These are phyloP conservation scores for Tanozyma kutaoensis DNA, from an alignment of 805 yeast species.

Conservation along the genomic window DNA sequence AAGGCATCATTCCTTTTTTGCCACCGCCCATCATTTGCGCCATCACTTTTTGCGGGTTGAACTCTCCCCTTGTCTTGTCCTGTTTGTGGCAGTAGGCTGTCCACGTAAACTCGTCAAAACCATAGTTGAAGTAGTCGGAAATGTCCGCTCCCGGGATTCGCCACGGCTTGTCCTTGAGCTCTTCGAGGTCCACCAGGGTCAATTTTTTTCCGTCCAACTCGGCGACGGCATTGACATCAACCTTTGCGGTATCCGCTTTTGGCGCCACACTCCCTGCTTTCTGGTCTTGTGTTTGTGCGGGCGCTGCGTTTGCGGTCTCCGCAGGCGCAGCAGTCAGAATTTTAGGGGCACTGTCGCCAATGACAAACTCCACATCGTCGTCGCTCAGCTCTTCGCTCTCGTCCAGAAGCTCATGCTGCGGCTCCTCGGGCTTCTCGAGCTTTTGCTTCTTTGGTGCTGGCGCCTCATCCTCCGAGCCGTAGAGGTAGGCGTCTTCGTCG, in stretches of 20 bases:
- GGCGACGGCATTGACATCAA: slow-evolving; percentile 63
- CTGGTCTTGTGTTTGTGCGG: no score
- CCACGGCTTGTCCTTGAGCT: slow-evolving; percentile 93
- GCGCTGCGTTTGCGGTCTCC: no score
- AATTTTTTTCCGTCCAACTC: slow-evolving; percentile 70
- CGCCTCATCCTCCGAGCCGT: slow-evolving; percentile 38
- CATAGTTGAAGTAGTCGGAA: slow-evolving; percentile 90
- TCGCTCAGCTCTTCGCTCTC: slow-evolving; percentile 32
- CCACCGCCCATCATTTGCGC: slow-evolving; percentile 30
- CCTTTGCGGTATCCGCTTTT: not conserved
- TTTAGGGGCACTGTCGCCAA: slow-evolving; percentile 25
- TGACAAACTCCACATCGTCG: slow-evolving; percentile 75
- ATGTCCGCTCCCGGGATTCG: slow-evolving; percentile 93
- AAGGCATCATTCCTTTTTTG: slow-evolving; percentile 1
- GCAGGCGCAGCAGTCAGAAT: not conserved
- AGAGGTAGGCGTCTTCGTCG: slow-evolving; percentile 59
- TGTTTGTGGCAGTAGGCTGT: slow-evolving; percentile 81
- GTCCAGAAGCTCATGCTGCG: no score
- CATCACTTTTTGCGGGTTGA: slow-evolving; percentile 70
- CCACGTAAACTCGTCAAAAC: slow-evolving; percentile 96
- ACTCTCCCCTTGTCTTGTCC: slow-evolving; percentile 67
- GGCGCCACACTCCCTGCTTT: no score
- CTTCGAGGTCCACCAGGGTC: slow-evolving; percentile 67
- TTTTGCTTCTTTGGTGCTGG: slow-evolving; percentile 16
- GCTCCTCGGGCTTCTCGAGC: not conserved